phyloP scores from a whole-genome alignment of 305 asterid species.

The Rubia tinctorum region DNA sequence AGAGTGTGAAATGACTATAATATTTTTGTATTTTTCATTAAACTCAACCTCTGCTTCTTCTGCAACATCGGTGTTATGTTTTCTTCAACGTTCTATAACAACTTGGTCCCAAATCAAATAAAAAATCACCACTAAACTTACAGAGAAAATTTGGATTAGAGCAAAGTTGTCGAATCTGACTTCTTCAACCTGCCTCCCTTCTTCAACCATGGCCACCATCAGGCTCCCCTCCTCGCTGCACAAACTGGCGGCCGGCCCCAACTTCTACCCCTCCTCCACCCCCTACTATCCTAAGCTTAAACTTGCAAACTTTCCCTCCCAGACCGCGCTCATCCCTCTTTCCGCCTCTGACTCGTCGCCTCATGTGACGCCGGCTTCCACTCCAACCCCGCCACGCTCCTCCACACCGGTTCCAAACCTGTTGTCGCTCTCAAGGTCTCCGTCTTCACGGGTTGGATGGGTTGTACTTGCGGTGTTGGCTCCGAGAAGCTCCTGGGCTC shows the following conservation, averaged over 20 bases:
- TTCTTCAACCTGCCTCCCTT: too few relatives aligned
- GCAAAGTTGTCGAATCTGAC: too few relatives aligned
- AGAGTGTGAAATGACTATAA: too few relatives aligned
- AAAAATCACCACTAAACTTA: too few relatives aligned
- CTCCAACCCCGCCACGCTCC: slow-evolving; percentile 67
- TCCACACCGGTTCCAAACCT: slow-evolving; percentile 41
- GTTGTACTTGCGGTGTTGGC: slow-evolving; percentile 62
- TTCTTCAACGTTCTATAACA: too few relatives aligned
- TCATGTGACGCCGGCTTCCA: slow-evolving; percentile 44
- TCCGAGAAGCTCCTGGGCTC: slow-evolving; percentile 58
- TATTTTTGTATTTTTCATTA: too few relatives aligned
- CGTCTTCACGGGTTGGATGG: slow-evolving; percentile 65
- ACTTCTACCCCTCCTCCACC: slow-evolving; percentile 60
- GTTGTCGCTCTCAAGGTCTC: slow-evolving; percentile 40
- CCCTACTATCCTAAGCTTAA: slow-evolving; percentile 78
- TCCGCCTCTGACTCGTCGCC: slow-evolving; percentile 26
- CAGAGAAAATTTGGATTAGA: too few relatives aligned
- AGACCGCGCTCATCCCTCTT: slow-evolving; percentile 60
- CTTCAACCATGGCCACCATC: too few relatives aligned
- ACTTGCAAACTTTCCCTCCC: slow-evolving; percentile 60
- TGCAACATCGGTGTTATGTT: too few relatives aligned
- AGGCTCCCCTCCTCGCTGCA: slow-evolving; percentile 58
- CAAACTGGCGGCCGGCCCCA: slow-evolving; percentile 50
- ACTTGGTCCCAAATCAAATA: too few relatives aligned
- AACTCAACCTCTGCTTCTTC: too few relatives aligned